Base-by-base conservation (phyloP, 148 eudicot genomes). In the Gaultheria prostrata region DNA sequence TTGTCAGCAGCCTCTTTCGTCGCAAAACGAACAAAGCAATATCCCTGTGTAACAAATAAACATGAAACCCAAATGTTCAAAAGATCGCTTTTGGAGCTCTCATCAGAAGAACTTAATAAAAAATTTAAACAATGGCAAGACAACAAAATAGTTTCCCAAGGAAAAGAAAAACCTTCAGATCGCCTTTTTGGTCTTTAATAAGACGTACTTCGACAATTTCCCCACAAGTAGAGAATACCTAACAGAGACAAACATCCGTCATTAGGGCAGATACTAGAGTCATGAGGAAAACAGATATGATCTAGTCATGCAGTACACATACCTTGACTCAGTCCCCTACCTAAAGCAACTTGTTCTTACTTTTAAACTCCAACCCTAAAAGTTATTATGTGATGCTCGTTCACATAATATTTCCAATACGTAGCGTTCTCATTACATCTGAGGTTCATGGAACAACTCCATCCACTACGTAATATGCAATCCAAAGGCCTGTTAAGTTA, bases 151-250 rank as follows among this genome's bases (percentile, higher is more conserved):
- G 1, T 30, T 67, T 20, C 18, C 30, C 32, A 45, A 17, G 46
- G 46, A 12, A 53, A 53, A 51, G 67, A 18, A n/a, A 3, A 39
- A 78, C 80, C 80, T 78, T 78, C 26, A 35, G 39, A 17, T 53
- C 54, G 86, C 93, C 94, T 76, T 86, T 85, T 17, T 84, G 87
- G 85, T 93, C 94, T 89, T 89, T 91, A 77, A 92, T 76, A 30
- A 78, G 65, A 3, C 80, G 80, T 54, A 78, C 45, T 75, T 91
- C 94, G 82, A 87, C 20, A 50, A 91, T 89, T 82, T 90, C 89
- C n/a, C 94, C 97, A 63, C 93, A 93, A 56, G 87, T 35, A 33
- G 94, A 92, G 69, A 93, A 92, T 45, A 88, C 85, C 97, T 93
- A 87, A 72, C 84, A 83, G 81, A 74, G 77, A 43, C 35, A 69